Percentiles rank a stretch among this genome's conserved stretches.
Evolutionary conservation across 495 filamentous ascomycete genomes (phyloP).

Genomic region (Neurospora sp.): DNA sequence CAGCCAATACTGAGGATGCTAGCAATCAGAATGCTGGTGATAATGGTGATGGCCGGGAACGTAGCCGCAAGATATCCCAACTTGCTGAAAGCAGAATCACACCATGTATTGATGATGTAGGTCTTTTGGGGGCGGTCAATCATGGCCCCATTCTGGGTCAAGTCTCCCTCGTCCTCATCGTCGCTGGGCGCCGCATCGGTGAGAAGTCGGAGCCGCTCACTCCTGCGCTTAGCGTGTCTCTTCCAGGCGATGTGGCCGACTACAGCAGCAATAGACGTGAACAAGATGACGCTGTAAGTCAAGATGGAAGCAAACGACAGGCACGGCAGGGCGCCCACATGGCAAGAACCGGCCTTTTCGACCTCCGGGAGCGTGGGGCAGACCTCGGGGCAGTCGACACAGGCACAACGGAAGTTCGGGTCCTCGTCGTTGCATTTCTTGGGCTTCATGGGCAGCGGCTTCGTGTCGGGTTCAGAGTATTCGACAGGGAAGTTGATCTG

Average conservation of each 20-base stretch:
- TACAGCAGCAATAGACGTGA: conserved; percentile 52
- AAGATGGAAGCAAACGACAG: conserved; percentile 86
- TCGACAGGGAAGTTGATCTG: conserved; percentile 86
- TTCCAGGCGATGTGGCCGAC: conserved; percentile 65
- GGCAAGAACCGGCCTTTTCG: conserved; percentile 54
- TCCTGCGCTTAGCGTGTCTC: conserved; percentile 59
- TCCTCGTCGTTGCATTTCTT: conserved; percentile 86
- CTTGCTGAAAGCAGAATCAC: conserved; percentile 69
- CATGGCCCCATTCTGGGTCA: conserved; percentile 60
- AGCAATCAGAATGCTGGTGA: conserved; percentile 57
- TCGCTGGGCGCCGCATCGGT: conserved; percentile 77
- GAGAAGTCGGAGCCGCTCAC: conserved; percentile 72
- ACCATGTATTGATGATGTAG: conserved; percentile 68
- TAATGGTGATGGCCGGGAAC: conserved; percentile 77
- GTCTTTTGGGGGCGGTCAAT: conserved; percentile 57
- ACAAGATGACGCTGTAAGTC: conserved; percentile 66
- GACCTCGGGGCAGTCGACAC: conserved; percentile 78
- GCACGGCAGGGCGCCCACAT: conserved; percentile 79
- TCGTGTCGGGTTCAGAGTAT: conserved; percentile 53
- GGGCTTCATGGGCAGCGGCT: conserved; percentile 50
- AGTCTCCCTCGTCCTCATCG: conserved; percentile 80
- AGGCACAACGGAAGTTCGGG: conserved; percentile 77
- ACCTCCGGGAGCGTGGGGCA: conserved; percentile 75
- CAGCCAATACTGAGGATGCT: conserved; percentile 72
- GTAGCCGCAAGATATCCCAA: conserved; percentile 73